These are phyloP conservation scores for Tulasnella sp. DNA, from an alignment of 768 basidiomycete species.

Conservation along the genomic window DNA sequence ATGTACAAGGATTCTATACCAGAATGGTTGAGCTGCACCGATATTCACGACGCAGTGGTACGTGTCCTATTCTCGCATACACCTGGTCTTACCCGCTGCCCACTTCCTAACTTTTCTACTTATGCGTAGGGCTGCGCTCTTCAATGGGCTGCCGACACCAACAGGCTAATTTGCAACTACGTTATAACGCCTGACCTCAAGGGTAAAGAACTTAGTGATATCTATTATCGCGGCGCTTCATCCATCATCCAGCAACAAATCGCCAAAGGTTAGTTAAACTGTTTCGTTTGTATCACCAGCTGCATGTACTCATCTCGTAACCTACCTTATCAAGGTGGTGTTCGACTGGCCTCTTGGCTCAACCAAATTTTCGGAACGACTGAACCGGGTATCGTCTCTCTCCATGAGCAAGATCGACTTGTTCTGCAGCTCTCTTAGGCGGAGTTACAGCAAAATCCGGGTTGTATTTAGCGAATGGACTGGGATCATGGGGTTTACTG, in stretches of 20 bases:
- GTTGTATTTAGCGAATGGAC: not conserved
- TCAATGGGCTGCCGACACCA: slow-evolving; percentile 25
- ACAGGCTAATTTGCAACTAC: slow-evolving; percentile 19
- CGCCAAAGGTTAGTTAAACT: slow-evolving; percentile 13
- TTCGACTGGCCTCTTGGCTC: slow-evolving; percentile 15
- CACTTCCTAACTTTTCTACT: too few relatives aligned
- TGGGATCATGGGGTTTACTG: not conserved
- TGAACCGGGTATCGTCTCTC: not conserved
- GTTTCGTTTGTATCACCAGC: not conserved
- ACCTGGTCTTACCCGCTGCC: not conserved
- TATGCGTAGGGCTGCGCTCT: slow-evolving; percentile 17
- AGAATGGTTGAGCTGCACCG: slow-evolving; percentile 23
- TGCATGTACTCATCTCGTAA: not conserved
- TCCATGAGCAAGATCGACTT: not conserved
- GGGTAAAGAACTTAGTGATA: not conserved
- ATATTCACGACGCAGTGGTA: not conserved
- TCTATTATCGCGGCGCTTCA: slow-evolving; percentile 17
- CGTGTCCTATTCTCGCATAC: not conserved
- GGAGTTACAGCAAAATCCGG: too few relatives aligned
- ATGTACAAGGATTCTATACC: not conserved
- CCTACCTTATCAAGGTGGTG: not conserved
- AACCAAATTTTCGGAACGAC: slow-evolving; percentile 14
- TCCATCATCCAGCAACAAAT: slow-evolving; percentile 27
- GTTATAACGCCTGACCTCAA: slow-evolving; percentile 10
- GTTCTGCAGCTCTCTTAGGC: not conserved